These are phyloP conservation scores for Claviceps monticola DNA, from an alignment of 2,329 filamentous ascomycete genomes.

Conservation along the genomic window DNA sequence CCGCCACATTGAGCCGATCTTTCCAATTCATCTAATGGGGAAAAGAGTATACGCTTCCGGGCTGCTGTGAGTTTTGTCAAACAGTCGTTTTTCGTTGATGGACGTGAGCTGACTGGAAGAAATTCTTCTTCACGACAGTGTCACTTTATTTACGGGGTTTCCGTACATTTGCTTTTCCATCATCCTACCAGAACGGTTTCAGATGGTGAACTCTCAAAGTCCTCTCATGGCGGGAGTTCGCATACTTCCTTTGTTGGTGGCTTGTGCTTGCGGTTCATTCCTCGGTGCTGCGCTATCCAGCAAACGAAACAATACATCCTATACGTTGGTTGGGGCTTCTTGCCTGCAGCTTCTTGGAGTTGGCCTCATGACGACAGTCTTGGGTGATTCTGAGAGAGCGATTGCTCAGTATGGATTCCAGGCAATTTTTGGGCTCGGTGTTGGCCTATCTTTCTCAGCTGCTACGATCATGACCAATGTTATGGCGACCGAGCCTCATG, in stretches of 20 bases:
- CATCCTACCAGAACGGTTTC: conserved; percentile 44
- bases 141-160: conserved; percentile 43
- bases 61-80: conserved; percentile 28
- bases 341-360: conserved; percentile 38
- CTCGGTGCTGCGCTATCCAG: conserved; percentile 39
- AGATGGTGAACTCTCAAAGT: conserved; percentile 41
- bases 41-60: conserved; percentile 37
- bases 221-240: conserved; percentile 42
- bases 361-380: conserved; percentile 33
- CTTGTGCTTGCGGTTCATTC: conserved; percentile 43
- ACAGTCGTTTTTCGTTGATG: background rate
- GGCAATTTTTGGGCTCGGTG: conserved; percentile 42
- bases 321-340: conserved; percentile 34
- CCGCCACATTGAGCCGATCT: conserved; percentile 36
- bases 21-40: conserved; percentile 34
- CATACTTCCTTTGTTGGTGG: conserved; percentile 42
- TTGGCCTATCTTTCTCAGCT: conserved; percentile 42
- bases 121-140: conserved; percentile 18
- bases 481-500: conserved; percentile 30
- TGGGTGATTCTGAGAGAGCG: conserved; percentile 16
- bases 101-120: background rate
- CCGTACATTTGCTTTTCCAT: conserved; percentile 45
- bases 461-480: conserved; percentile 44
- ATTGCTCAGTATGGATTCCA: conserved; percentile 39
- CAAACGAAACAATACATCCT: conserved; percentile 38